A percentile compares a stretch with the other conserved stretches of the same genome.
Conservation (phyloP, 371 early-diverging fungal species). For the Syncephalis plumigaleata region DNA sequence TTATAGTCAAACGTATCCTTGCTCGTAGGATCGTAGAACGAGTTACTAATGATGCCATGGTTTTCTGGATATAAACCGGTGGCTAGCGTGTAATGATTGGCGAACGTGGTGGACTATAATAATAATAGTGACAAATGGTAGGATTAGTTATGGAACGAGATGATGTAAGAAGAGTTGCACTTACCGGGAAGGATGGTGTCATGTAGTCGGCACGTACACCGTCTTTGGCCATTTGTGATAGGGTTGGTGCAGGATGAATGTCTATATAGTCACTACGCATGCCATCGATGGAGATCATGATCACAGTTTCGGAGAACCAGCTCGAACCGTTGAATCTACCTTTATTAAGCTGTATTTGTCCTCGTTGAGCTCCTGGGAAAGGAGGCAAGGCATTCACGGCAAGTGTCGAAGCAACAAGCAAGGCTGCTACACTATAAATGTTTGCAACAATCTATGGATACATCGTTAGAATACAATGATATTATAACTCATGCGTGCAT, state of each 20-base stretch:
- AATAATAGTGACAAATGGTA: too few relatives aligned
- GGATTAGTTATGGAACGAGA: too few relatives aligned
- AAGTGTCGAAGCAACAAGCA: too few relatives aligned
- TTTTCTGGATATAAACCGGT: constrained; percentile 83
- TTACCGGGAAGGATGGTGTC: constrained; percentile 52
- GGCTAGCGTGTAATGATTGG: constrained; percentile 84
- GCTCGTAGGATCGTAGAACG: constrained; percentile 58
- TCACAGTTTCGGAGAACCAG: constrained; percentile 49
- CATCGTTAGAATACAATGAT: too few relatives aligned
- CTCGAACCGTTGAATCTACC: constrained; percentile 39
- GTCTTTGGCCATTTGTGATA: neutral
- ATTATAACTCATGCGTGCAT: too few relatives aligned
- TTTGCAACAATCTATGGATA: too few relatives aligned
- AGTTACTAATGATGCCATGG: constrained; percentile 87
- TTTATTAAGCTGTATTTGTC: too few relatives aligned
- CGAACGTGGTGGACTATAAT: constrained; percentile 56
- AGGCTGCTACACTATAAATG: too few relatives aligned
- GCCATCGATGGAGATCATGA: constrained; percentile 84
- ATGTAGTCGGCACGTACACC: constrained; percentile 44
- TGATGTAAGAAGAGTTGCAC: too few relatives aligned
- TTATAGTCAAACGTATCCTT: constrained; percentile 65
- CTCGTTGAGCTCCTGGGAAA: too few relatives aligned
- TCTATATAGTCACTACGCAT: constrained; percentile 73
- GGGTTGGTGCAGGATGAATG: constrained; percentile 47
- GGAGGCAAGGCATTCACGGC: too few relatives aligned